Evolutionary conservation across 352 stramenopile species (phyloP).

Genomic region (Pythium folliculosum): DNA sequence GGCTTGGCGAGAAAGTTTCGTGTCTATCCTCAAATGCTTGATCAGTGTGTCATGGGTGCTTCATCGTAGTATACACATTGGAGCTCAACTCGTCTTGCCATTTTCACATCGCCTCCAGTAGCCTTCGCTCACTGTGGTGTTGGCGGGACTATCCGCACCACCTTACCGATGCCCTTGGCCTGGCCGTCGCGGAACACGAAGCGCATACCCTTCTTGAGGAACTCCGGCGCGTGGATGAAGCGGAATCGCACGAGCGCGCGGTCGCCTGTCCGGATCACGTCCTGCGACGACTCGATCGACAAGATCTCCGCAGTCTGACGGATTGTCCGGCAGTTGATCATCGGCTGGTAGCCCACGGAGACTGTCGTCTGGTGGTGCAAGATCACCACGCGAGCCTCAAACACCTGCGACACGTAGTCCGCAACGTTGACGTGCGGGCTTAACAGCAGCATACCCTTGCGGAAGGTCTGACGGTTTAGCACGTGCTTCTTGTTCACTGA

Average conservation of each 20-base stretch:
- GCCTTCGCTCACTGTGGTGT: not conserved
- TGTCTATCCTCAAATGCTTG: not conserved
- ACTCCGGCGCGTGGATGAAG: slow-evolving; percentile 94
- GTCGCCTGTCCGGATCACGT: slow-evolving; percentile 91
- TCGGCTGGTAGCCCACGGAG: slow-evolving; percentile 91
- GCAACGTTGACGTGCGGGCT: slow-evolving; percentile 74
- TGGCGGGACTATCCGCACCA: slow-evolving; percentile 69
- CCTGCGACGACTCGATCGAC: slow-evolving; percentile 78
- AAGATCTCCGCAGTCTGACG: slow-evolving; percentile 90
- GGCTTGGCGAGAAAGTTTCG: not conserved
- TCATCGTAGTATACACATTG: not conserved
- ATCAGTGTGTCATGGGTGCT: not conserved
- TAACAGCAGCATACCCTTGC: slow-evolving; percentile 93
- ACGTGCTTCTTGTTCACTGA: slow-evolving; percentile 90
- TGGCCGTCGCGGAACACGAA: slow-evolving; percentile 98
- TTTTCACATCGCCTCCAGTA: not conserved
- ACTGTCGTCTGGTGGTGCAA: slow-evolving; percentile 96
- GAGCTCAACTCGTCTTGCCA: not conserved
- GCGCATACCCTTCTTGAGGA: slow-evolving; percentile 94
- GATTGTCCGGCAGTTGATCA: slow-evolving; percentile 94
- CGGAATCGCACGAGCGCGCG: slow-evolving; percentile 87
- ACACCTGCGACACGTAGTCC: slow-evolving; percentile 82
- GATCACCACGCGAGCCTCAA: slow-evolving; percentile 93
- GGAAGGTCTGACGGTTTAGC: slow-evolving; percentile 82
- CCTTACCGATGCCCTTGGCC: slow-evolving; percentile 96